These are phyloP conservation scores for Myxozyma sirexii DNA, from an alignment of 805 yeast genomes.

Conservation along the genomic window DNA sequence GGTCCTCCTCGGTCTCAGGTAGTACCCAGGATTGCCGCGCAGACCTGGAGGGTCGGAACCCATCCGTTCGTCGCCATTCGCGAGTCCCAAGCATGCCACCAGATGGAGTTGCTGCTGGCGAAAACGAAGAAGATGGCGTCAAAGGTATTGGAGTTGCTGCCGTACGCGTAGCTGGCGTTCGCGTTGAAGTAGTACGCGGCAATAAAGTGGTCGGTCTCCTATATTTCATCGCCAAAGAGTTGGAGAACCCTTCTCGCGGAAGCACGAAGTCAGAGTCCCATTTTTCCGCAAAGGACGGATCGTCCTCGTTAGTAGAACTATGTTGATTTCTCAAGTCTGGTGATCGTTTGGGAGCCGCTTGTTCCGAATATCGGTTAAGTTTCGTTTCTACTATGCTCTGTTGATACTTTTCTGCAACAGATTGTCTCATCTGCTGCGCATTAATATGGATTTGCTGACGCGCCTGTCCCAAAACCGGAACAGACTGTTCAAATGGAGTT, in stretches of 20 bases:
- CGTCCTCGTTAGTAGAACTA: background rate
- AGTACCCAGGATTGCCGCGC: conserved; percentile 2
- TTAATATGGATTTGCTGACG: conserved; percentile 4
- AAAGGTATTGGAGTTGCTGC: background rate
- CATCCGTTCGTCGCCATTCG: background rate
- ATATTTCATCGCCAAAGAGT: background rate
- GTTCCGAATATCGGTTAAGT: conserved; percentile 12
- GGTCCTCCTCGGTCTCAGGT: conserved; percentile 9
- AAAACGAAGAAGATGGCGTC: conserved; percentile 6
- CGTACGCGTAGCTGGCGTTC: background rate
- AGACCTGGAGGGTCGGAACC: background rate
- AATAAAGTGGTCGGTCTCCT: conserved; percentile 5
- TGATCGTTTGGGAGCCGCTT: background rate
- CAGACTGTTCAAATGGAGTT: background rate
- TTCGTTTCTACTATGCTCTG: conserved; percentile 2
- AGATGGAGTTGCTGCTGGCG: background rate
- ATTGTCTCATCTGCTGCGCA: conserved; percentile 8
- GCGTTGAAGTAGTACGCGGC: conserved; percentile 3
- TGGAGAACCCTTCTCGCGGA: conserved; percentile 1
- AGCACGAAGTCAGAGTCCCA: conserved; percentile 23
- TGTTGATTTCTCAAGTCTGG: background rate
- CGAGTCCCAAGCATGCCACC: background rate
- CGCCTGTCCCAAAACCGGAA: conserved; percentile 8
- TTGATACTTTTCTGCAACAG: conserved; percentile 6
- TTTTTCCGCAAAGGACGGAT: background rate